phyloP scores from a whole-genome alignment of 2,329 filamentous ascomycete species.

The Ophiocordyceps camponoti-rufipedis region DNA sequence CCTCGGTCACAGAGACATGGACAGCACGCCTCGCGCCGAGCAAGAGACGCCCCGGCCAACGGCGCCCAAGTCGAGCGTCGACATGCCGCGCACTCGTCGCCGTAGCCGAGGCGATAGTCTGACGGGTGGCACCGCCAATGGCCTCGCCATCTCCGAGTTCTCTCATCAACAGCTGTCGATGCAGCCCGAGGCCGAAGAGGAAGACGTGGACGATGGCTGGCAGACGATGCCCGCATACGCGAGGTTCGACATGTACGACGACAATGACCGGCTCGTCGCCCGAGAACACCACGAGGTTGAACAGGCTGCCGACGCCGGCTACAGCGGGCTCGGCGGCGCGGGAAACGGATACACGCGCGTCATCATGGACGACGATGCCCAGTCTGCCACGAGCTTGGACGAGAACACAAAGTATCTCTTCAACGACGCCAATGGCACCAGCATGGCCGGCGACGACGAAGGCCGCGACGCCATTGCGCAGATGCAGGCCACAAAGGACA shows the following conservation, averaged over 20 bases:
- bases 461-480: conserved; percentile 73
- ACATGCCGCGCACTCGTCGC: conserved; percentile 2
- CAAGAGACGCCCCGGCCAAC: conserved; percentile 2
- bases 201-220: conserved; percentile 55
- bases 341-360: conserved; percentile 92
- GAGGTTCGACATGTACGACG: conserved; percentile 88
- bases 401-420: conserved; percentile 95
- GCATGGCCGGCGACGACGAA: conserved; percentile 55
- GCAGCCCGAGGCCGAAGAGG: conserved; percentile 32
- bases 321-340: conserved; percentile 66
- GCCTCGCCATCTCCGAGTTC: conserved; percentile 51
- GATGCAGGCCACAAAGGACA: conserved; percentile 87
- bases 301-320: conserved; percentile 45
- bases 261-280: conserved; percentile 75
- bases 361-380: conserved; percentile 84
- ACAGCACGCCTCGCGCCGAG: conserved; percentile 2
- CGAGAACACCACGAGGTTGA: conserved; percentile 60
- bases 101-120: conserved; percentile 20
- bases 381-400: conserved; percentile 90
- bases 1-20: background rate
- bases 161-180: conserved; percentile 68
- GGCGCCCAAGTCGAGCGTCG: conserved; percentile 4
- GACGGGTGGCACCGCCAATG: conserved; percentile 13
- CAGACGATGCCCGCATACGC: conserved; percentile 90
- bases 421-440: conserved; percentile 46